These are phyloP conservation scores for Alternaria viburni DNA, from an alignment of 2,329 filamentous ascomycete genomes.

Conservation along the genomic window DNA sequence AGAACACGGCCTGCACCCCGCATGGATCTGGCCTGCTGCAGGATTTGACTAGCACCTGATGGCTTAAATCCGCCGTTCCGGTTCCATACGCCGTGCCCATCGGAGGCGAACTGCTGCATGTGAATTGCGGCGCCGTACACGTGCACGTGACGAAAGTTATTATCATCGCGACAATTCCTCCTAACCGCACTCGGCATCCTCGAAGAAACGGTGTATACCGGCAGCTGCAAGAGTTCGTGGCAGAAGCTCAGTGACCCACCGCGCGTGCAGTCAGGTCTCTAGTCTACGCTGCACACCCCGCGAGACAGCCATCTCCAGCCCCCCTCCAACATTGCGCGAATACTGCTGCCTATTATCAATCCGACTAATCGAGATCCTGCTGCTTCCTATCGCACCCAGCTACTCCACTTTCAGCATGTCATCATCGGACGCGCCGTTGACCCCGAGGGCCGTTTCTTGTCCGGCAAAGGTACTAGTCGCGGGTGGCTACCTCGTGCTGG, in stretches of 20 bases:
- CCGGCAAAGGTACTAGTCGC: constrained; percentile 96
- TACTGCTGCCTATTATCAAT: constrained; percentile 19
- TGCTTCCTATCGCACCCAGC: constrained; percentile 13
- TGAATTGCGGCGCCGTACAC: constrained; percentile 5
- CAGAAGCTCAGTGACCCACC: constrained; percentile 20
- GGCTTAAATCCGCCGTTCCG: constrained; percentile 19
- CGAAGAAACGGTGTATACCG: not conserved
- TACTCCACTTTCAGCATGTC: constrained; percentile 18
- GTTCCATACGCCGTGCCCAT: not conserved
- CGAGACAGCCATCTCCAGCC: constrained; percentile 20
- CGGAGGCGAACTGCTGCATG: constrained; percentile 3
- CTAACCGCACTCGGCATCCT: not conserved
- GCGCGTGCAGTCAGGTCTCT: constrained; percentile 2
- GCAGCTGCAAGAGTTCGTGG: constrained; percentile 11
- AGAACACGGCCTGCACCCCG: constrained; percentile 37
- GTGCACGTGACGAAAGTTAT: constrained; percentile 16
- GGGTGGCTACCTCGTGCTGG: constrained; percentile 93
- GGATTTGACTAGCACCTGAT: constrained; percentile 27
- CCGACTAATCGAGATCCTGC: constrained; percentile 3
- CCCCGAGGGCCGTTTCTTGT: constrained; percentile 70
- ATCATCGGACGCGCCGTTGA: constrained; percentile 19
- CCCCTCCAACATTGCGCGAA: constrained; percentile 23
- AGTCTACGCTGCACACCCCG: constrained; percentile 19
- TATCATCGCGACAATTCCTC: not conserved
- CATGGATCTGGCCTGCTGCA: constrained; percentile 25